These are phyloP conservation scores for Pythium myriotylum DNA, from an alignment of 352 stramenopile genomes.

Conservation along the genomic window DNA sequence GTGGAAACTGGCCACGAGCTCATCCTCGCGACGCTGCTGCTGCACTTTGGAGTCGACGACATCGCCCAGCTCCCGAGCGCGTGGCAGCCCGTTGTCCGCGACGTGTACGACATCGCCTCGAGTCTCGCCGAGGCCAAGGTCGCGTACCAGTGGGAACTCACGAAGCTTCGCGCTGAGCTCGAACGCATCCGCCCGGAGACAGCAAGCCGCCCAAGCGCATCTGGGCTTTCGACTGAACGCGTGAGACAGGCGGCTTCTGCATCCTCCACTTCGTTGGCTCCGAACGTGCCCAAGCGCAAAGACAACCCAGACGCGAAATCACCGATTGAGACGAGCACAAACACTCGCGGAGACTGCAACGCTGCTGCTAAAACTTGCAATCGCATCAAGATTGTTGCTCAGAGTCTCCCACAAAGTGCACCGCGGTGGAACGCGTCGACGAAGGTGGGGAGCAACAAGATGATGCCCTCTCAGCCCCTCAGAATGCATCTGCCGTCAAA, in stretches of 20 bases:
- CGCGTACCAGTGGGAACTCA: slow-evolving; percentile 12
- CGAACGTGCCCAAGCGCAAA: no score
- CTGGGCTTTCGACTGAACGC: neutral
- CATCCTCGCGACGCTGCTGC: slow-evolving; percentile 20
- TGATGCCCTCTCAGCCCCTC: no score
- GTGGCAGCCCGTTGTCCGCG: slow-evolving; percentile 7
- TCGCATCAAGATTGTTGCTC: no score
- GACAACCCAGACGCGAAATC: no score
- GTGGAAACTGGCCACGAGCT: slow-evolving; percentile 21
- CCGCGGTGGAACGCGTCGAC: neutral
- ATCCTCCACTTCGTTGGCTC: no score
- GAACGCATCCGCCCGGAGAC: neutral
- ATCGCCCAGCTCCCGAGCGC: slow-evolving; percentile 1
- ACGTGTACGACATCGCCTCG: slow-evolving; percentile 20
- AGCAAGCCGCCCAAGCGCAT: neutral
- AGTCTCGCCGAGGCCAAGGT: slow-evolving; percentile 16
- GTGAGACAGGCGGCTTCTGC: no score
- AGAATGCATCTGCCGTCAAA: neutral
- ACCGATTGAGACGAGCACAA: no score
- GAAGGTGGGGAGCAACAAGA: neutral
- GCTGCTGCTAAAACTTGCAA: no score
- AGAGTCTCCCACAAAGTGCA: neutral
- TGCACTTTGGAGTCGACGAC: slow-evolving; percentile 18
- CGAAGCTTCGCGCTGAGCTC: neutral
- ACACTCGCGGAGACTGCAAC: no score